Conservation (phyloP, 129 eudicot species). For the Saussurea involucrata region DNA sequence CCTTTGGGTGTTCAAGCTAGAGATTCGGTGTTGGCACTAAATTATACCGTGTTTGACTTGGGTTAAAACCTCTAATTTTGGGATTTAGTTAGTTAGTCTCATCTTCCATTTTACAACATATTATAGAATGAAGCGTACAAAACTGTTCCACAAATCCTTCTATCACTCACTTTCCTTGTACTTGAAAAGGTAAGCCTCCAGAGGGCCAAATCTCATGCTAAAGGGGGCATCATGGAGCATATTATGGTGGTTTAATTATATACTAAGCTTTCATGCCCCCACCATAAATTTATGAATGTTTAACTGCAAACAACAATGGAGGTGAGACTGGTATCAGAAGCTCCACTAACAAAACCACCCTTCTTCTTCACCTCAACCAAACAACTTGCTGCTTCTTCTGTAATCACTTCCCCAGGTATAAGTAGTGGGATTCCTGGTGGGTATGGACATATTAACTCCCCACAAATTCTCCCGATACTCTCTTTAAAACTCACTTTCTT, state of each 20-base stretch:
- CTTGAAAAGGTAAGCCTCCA: no score
- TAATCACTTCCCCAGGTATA: slow-evolving; percentile 70
- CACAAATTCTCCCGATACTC: slow-evolving; percentile 62
- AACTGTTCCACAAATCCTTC: no score
- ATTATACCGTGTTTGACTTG: no score
- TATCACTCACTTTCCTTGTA: no score
- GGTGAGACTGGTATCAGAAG: slow-evolving; percentile 52
- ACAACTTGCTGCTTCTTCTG: slow-evolving; percentile 42
- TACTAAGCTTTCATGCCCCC: neutral
- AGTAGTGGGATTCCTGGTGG: slow-evolving; percentile 81
- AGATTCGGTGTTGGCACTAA: no score
- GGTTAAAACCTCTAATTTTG: no score
- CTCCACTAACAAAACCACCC: slow-evolving; percentile 67
- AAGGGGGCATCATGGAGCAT: no score
- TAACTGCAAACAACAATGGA: slow-evolving; percentile 44
- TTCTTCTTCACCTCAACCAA: slow-evolving; percentile 42
- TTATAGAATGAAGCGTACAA: no score
- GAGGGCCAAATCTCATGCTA: no score
- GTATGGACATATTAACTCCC: slow-evolving; percentile 82
- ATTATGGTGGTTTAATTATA: neutral
- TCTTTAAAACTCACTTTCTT: slow-evolving; percentile 43
- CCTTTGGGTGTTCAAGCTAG: no score
- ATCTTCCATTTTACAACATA: no score
- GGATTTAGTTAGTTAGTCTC: no score
- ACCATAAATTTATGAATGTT: neutral